A percentile compares a stretch with the other conserved stretches of the same genome.
phyloP scores from a whole-genome alignment of 2,329 filamentous ascomycete genomes.

The Monosporascus sp. region DNA sequence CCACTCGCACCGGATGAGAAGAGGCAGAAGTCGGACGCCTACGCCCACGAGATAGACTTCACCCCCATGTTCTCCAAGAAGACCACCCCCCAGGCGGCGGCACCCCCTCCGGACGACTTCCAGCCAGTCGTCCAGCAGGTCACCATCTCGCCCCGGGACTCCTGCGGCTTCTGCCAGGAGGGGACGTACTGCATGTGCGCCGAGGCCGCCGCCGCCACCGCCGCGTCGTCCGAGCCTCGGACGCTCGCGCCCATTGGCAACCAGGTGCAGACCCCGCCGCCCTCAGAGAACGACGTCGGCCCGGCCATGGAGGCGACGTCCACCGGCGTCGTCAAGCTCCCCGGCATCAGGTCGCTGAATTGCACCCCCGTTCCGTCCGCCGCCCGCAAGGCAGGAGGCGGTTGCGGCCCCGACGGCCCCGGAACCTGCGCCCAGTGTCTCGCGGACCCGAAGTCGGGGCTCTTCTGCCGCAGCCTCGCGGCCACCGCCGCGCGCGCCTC shows the following conservation, averaged over 20 bases:
- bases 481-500: conserved; percentile 51
- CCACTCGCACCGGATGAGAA: conserved; percentile 45
- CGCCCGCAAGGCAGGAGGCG: conserved; percentile 23
- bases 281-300: conserved; percentile 56
- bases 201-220: conserved; percentile 39
- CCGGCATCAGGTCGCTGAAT: conserved; percentile 33
- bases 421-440: conserved; percentile 77
- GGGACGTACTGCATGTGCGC: conserved; percentile 80
- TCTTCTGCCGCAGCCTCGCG: conserved; percentile 78
- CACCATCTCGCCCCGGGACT: conserved; percentile 52
- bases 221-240: conserved; percentile 33
- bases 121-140: conserved; percentile 25
- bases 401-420: conserved; percentile 64
- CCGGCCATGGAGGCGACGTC: conserved; percentile 55
- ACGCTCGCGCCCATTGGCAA: conserved; percentile 36
- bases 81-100: conserved; percentile 28
- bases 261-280: conserved; percentile 53
- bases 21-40: conserved; percentile 45
- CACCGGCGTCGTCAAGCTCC: conserved; percentile 57
- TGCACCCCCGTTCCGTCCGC: conserved; percentile 19
- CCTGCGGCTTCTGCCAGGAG: conserved; percentile 78
- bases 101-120: conserved; percentile 12
- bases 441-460: conserved; percentile 70
- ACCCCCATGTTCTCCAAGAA: conserved; percentile 58
- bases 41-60: conserved; percentile 67